Evolutionary conservation across 1,139 yeast species (phyloP).

Genomic region (Geotrichum macrosporum): DNA sequence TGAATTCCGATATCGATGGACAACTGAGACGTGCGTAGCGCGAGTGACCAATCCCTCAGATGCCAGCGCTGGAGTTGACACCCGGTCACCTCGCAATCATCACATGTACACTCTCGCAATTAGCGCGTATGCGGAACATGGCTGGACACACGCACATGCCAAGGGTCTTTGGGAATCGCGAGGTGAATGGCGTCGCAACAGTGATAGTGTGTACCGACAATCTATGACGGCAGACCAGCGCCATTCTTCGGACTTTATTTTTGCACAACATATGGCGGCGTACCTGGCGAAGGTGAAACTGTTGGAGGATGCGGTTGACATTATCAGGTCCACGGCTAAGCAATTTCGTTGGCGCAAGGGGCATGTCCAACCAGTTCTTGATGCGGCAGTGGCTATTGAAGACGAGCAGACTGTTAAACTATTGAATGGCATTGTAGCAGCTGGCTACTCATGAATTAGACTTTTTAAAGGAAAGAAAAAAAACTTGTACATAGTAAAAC

Average conservation of each 20-base stretch:
- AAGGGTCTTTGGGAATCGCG: conserved; percentile 70
- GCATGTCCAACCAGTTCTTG: conserved; percentile 31
- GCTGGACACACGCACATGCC: conserved; percentile 51
- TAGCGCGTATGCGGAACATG: conserved; percentile 57
- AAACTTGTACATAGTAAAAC: too few relatives aligned
- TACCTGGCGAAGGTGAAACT: conserved; percentile 50
- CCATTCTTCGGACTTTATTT: conserved; percentile 55
- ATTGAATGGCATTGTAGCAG: conserved; percentile 13
- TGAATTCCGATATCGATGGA: conserved; percentile 52
- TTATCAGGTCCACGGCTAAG: conserved; percentile 61
- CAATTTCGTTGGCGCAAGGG: conserved; percentile 62
- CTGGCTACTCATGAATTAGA: too few relatives aligned
- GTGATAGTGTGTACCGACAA: conserved; percentile 40
- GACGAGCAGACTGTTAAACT: conserved; percentile 41
- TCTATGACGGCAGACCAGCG: conserved; percentile 41
- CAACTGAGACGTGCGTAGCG: conserved; percentile 42
- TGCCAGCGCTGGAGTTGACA: conserved; percentile 11
- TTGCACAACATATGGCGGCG: conserved; percentile 62
- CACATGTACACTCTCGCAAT: conserved; percentile 59
- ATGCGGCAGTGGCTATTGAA: conserved; percentile 41
- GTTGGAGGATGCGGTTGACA: conserved; percentile 64
- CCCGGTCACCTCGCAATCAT: conserved; percentile 46
- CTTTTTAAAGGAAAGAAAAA: too few relatives aligned
- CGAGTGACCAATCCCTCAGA: conserved; percentile 10
- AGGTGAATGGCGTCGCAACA: conserved; percentile 62